Conservation (phyloP, 139 green algal genomes). For the Picochlorum costavermella region DNA sequence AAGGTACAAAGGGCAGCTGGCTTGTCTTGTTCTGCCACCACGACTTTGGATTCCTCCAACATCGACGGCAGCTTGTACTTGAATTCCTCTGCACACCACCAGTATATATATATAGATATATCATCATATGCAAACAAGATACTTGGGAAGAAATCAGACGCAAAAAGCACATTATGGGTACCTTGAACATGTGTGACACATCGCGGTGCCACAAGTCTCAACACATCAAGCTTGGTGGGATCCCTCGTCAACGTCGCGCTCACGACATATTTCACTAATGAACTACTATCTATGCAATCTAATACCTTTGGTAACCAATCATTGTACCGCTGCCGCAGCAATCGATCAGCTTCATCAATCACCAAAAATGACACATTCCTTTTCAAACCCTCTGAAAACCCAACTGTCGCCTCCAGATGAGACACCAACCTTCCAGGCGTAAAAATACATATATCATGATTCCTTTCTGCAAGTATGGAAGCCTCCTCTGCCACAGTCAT, state of each 20-base stretch:
- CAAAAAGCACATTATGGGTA: neutral
- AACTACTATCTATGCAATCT: neutral
- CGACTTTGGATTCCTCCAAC: slow-evolving; percentile 67
- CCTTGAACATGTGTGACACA: slow-evolving; percentile 49
- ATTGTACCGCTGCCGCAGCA: slow-evolving; percentile 90
- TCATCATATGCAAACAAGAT: neutral
- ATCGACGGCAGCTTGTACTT: slow-evolving; percentile 58
- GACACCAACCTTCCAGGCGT: slow-evolving; percentile 72
- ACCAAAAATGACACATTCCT: slow-evolving; percentile 52
- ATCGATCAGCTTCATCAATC: slow-evolving; percentile 84
- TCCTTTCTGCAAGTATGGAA: slow-evolving; percentile 2
- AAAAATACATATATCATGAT: slow-evolving; percentile 49
- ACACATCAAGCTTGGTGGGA: slow-evolving; percentile 69
- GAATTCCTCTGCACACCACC: slow-evolving; percentile 13
- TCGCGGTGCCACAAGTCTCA: slow-evolving; percentile 65
- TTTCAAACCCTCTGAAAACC: slow-evolving; percentile 39
- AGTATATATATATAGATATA: neutral
- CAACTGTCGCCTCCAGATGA: slow-evolving; percentile 46
- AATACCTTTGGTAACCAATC: slow-evolving; percentile 80
- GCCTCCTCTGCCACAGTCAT: slow-evolving; percentile 35
- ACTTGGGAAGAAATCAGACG: neutral
- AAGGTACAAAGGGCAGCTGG: slow-evolving; percentile 59
- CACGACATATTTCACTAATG: slow-evolving; percentile 65
- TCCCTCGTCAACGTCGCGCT: slow-evolving; percentile 87
- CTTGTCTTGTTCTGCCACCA: slow-evolving; percentile 57